Percentiles rank a stretch among this genome's conserved stretches.
phyloP scores from a whole-genome alignment of 805 yeast genomes.

The Blastobotrys americana region DNA sequence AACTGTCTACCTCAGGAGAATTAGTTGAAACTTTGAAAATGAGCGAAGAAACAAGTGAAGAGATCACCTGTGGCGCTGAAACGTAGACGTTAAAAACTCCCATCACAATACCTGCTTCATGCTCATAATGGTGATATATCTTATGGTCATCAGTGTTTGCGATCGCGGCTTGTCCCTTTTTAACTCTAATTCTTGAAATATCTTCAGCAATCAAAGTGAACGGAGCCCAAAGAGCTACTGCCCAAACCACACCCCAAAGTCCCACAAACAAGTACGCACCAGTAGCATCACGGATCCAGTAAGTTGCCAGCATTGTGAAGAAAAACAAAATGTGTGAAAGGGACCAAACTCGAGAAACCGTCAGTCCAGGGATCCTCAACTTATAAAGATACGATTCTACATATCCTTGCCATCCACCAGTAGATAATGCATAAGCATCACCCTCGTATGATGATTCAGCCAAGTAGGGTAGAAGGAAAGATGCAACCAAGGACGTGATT shows the following conservation, averaged over 20 bases:
- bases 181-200: constrained; percentile 44
- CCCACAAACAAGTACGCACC: constrained; percentile 45
- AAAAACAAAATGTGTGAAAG: constrained; percentile 45
- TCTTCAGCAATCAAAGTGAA: constrained; percentile 56
- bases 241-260: constrained; percentile 56
- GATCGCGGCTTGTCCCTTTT: constrained; percentile 29
- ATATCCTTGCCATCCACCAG: constrained; percentile 9
- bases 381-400: neutral
- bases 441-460: constrained; percentile 30
- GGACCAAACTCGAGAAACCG: constrained; percentile 44
- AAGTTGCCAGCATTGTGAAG: constrained; percentile 41
- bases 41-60: constrained; percentile 43
- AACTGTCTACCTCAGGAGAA: constrained; percentile 33
- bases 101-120: constrained; percentile 49
- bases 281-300: constrained; percentile 36
- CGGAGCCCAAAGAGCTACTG: constrained; percentile 60
- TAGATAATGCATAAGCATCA: neutral
- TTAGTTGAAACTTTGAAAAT: constrained; percentile 35
- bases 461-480: constrained; percentile 39
- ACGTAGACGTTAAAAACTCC: constrained; percentile 55
- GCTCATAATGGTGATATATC: constrained; percentile 32
- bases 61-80: constrained; percentile 49
- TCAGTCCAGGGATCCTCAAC: constrained; percentile 8
- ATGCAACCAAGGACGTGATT: constrained; percentile 39
- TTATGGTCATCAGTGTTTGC: constrained; percentile 10